These are phyloP conservation scores for Xylariaceae sp. DNA, from an alignment of 2,329 filamentous ascomycete genomes.

Conservation along the genomic window DNA sequence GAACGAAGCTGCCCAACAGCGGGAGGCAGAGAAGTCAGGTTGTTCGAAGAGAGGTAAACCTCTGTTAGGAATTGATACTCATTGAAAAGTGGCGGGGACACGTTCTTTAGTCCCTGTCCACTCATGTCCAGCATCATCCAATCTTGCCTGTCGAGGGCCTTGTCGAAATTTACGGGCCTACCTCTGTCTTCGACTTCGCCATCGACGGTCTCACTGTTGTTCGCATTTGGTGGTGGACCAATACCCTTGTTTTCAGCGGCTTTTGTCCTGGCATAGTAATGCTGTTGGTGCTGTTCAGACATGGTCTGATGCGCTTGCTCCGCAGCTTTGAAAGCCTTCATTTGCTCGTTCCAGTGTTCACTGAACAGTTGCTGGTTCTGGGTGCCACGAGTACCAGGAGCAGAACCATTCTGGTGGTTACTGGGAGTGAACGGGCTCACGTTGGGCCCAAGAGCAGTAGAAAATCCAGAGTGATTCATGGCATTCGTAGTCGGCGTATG, in stretches of 20 bases:
- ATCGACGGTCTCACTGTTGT: conserved; percentile 46
- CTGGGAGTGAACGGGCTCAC: conserved; percentile 54
- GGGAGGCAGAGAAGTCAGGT: conserved; percentile 71
- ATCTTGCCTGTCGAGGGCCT: conserved; percentile 65
- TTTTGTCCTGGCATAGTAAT: conserved; percentile 68
- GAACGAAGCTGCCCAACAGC: conserved; percentile 78
- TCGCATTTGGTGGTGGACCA: conserved; percentile 46
- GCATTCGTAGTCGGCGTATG: conserved; percentile 50
- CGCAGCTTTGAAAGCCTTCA: conserved; percentile 72
- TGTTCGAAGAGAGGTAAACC: conserved; percentile 91
- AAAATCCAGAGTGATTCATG: conserved; percentile 58
- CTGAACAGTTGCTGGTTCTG: conserved; percentile 47
- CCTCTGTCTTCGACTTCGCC: conserved; percentile 53
- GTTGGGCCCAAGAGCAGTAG: conserved; percentile 59
- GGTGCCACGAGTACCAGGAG: conserved; percentile 42
- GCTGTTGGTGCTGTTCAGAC: conserved; percentile 58
- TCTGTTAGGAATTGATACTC: conserved; percentile 82
- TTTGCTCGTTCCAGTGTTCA: conserved; percentile 83
- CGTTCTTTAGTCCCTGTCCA: conserved; percentile 84
- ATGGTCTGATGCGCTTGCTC: conserved; percentile 68
- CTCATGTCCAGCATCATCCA: conserved; percentile 94
- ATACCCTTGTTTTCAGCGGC: conserved; percentile 66
- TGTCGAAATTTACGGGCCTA: conserved; percentile 60
- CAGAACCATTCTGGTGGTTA: conserved; percentile 54
- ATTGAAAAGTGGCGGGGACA: conserved; percentile 73